phyloP scores from a whole-genome alignment of 1,284 basidiomycete species.

The Grifola frondosa region DNA sequence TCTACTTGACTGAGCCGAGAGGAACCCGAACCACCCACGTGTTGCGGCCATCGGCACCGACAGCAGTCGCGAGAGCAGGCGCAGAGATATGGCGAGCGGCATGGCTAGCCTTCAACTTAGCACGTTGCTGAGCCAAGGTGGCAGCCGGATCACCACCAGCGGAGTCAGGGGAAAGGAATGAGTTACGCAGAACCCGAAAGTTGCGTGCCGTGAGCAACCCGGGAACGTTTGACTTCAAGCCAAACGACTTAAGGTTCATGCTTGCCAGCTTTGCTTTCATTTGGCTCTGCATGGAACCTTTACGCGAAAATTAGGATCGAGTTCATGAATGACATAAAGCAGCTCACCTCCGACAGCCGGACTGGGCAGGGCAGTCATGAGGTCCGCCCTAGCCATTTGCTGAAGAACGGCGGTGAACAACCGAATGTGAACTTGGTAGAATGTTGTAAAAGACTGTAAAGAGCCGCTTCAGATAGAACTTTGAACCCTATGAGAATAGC shows the following conservation, averaged over 20 bases:
- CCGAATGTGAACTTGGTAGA: slow-evolving; percentile 99
- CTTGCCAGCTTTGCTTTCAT: slow-evolving; percentile 94
- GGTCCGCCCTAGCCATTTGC: slow-evolving; percentile 97
- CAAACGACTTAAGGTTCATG: slow-evolving; percentile 82
- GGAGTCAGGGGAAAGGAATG: slow-evolving; percentile 74
- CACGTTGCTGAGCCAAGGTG: slow-evolving; percentile 85
- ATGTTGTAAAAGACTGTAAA: slow-evolving; percentile 98
- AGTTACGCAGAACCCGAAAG: slow-evolving; percentile 65
- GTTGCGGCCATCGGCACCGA: slow-evolving; percentile 54
- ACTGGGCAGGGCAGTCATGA: slow-evolving; percentile 94
- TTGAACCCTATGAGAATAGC: slow-evolving; percentile 86
- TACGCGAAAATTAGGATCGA: neutral
- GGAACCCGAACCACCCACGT: slow-evolving; percentile 60
- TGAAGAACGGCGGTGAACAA: slow-evolving; percentile 99
- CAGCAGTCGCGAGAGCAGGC: slow-evolving; percentile 71
- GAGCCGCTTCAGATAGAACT: slow-evolving; percentile 96
- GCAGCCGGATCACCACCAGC: slow-evolving; percentile 72
- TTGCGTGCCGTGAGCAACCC: slow-evolving; percentile 77
- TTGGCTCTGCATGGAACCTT: slow-evolving; percentile 91
- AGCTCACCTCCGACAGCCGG: slow-evolving; percentile 74
- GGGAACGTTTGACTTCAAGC: slow-evolving; percentile 68
- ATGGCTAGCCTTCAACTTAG: slow-evolving; percentile 84
- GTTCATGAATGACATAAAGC: neutral
- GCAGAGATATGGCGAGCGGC: slow-evolving; percentile 91
- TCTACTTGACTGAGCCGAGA: slow-evolving; percentile 82